Evolutionary conservation across 2,329 filamentous ascomycete genomes (phyloP).

Genomic region (Aureobasidium uvarum): DNA sequence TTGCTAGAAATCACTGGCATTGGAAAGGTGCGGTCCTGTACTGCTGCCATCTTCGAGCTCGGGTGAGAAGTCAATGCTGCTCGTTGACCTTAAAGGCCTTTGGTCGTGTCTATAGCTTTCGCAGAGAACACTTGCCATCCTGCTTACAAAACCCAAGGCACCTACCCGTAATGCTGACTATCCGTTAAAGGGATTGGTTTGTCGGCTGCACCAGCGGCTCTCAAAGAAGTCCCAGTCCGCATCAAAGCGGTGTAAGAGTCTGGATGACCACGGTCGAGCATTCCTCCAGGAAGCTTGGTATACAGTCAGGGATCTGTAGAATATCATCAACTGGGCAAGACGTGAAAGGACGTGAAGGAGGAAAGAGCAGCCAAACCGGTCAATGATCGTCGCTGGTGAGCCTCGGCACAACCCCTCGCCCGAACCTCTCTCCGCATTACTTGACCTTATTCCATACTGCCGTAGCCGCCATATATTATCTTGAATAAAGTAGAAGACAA

Average conservation of each 20-base stretch:
- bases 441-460: neutral
- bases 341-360: neutral
- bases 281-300: too few species aligned
- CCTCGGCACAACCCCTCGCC: slow-evolving; percentile 19
- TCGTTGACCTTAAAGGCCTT: too few species aligned
- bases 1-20: slow-evolving; percentile 17
- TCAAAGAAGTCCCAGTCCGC: neutral
- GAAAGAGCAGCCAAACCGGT: neutral
- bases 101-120: neutral
- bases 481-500: neutral
- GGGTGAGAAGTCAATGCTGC: neutral
- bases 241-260: neutral
- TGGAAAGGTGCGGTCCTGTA: neutral
- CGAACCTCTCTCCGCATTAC: slow-evolving; percentile 16
- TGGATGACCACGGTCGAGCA: neutral
- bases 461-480: neutral
- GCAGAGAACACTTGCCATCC: neutral
- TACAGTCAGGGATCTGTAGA: neutral
- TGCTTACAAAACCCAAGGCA: neutral
- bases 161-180: neutral
- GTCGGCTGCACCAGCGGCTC: neutral
- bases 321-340: neutral
- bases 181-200: neutral
- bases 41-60: neutral
- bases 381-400: neutral